Evolutionary conservation across 495 filamentous ascomycete species (phyloP), one percentile per base, ranked within the genome.

Genomic region (Podospora pseudoanserina): DNA sequence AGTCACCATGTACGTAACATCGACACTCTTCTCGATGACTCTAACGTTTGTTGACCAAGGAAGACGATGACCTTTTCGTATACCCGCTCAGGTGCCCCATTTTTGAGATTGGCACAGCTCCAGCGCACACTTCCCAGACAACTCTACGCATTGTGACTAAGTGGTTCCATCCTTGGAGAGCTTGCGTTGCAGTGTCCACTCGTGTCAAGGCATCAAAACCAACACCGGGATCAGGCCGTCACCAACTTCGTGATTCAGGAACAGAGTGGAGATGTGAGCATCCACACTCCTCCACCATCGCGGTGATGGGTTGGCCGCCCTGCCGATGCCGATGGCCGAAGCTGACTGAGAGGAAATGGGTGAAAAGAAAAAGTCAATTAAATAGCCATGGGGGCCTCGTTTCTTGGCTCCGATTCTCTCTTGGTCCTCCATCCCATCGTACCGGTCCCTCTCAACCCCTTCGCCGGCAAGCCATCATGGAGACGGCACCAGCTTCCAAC

Each of bases 401-500:
- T 16, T 11, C 39, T 49, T 49, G 39, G 39, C 39, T 49, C 39
- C 0, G 9, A 16, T 16, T 49, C 39, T 11, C 9, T 49, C 15
- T 1, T 49, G 39, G 13, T 18, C 15, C 39, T 49, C 39, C 39
- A 49, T 49, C 39, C 39, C 39, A 49, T 16, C 15, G 15, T 49
- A 49, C 39, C 39, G 39, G 39, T 49, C 39, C 39, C 39, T 49
- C 39, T 49, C 39, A 49, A 49, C 39, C 39, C 39, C 39, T 49
- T 49, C 15, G 39, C n/a, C 13, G n/a, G 20, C 11, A 44, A 27
- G 5, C n/a, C 67, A 56, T 5, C 19, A 65, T 60, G 30, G 60
- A 53, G 23, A 86, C 81, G 81, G 63, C 62, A 32, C 57, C 64
- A 49, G 61, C 54, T 26, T 18, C 64, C 39, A 49, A 11, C 39